Evolutionary conservation across 768 basidiomycete genomes (phyloP).

Genomic region (Lactifluus piperatus): DNA sequence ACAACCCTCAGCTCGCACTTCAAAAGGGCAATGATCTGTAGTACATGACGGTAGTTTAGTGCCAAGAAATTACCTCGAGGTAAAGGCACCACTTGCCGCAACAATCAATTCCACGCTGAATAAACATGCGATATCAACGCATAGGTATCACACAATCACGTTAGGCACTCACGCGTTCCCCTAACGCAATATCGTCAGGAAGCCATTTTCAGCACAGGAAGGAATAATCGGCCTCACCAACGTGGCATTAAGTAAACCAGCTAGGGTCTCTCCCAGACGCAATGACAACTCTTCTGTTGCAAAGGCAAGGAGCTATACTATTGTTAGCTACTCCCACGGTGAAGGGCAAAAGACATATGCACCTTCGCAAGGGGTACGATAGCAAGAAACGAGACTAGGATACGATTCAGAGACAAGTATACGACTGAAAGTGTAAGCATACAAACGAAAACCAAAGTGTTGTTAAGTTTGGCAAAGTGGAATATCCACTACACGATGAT

Average conservation of each 20-base stretch:
- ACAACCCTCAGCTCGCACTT: constrained; percentile 39
- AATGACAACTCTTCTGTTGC: constrained; percentile 81
- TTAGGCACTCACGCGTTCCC: constrained; percentile 25
- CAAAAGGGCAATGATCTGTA: constrained; percentile 37
- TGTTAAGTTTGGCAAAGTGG: constrained; percentile 43
- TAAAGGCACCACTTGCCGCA: constrained; percentile 25
- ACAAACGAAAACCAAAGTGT: constrained; percentile 72
- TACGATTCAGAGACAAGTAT: neutral
- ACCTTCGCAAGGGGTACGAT: constrained; percentile 84
- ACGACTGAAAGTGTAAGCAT: constrained; percentile 24
- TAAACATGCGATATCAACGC: neutral
- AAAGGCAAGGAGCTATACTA: constrained; percentile 58
- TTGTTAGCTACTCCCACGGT: neutral
- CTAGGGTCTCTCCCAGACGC: constrained; percentile 75
- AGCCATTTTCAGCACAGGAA: neutral
- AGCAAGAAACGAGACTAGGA: constrained; percentile 62
- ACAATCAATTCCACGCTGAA: constrained; percentile 37
- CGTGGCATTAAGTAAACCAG: constrained; percentile 81
- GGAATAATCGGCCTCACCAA: constrained; percentile 35
- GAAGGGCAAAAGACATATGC: neutral
- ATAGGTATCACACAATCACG: neutral
- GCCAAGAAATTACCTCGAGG: neutral
- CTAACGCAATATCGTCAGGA: constrained; percentile 10
- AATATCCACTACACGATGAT: constrained; percentile 54
- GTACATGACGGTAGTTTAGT: constrained; percentile 14